Percentiles rank a stretch among this genome's conserved stretches.
Evolutionary conservation across 2,329 filamentous ascomycete genomes (phyloP).

Genomic region (Spiromastix sp.): DNA sequence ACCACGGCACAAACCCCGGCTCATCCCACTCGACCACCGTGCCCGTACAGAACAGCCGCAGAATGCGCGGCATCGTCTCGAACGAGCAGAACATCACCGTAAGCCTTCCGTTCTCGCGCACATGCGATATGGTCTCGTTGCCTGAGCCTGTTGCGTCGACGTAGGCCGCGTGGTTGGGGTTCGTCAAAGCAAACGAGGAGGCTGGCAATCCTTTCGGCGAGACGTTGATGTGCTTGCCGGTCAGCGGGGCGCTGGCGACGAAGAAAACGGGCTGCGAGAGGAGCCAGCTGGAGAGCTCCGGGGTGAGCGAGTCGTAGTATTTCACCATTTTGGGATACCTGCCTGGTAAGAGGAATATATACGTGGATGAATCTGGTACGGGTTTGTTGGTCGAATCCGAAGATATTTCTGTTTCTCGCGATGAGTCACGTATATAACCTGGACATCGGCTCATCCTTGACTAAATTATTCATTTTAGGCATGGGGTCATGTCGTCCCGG

Average conservation of each 20-base stretch:
- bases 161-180: conserved; percentile 53
- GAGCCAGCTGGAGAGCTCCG: conserved; percentile 53
- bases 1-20: conserved; percentile 35
- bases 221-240: conserved; percentile 61
- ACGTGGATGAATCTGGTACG: too few species aligned
- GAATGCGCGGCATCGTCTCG: conserved; percentile 47
- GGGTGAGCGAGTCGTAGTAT: conserved; percentile 46
- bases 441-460: too few species aligned
- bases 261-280: conserved; percentile 63
- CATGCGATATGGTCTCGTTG: conserved; percentile 63
- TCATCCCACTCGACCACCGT: conserved; percentile 51
- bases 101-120: conserved; percentile 66
- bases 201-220: conserved; percentile 62
- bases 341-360: too few species aligned
- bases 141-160: conserved; percentile 66
- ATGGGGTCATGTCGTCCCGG: too few species aligned
- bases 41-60: conserved; percentile 53
- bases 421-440: too few species aligned
- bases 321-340: conserved; percentile 50
- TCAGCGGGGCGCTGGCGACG: conserved; percentile 59
- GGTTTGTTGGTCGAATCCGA: too few species aligned
- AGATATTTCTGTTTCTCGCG: too few species aligned
- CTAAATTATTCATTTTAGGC: too few species aligned
- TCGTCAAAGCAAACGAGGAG: conserved; percentile 52
- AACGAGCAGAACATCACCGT: conserved; percentile 67